Evolutionary conservation across 495 filamentous ascomycete species (phyloP), one percentile per base, ranked within the genome.

Genomic region (Penicillium steckii): DNA sequence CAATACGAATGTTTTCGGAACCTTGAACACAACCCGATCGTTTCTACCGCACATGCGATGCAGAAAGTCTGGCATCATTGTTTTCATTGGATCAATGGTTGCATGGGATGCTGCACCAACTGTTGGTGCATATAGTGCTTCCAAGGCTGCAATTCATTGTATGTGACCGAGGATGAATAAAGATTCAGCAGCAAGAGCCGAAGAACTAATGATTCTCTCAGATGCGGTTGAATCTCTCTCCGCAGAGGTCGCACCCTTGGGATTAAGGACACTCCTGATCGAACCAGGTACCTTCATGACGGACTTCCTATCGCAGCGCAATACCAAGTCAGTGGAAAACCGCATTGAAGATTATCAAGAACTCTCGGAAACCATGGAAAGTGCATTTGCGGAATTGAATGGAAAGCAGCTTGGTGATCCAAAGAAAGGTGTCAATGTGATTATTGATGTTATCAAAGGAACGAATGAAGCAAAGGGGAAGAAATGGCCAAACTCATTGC

Each of bases 91-190:
- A 9, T 72, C 68, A 19, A 71, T 78, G 41, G 66, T 64, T 0
- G 69, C 65, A 0, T 80, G 76, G 66, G 59, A 65, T 44, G 53
- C 67, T 8, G 62, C 68, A 23, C 54, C 75, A 6, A 61, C 65
- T 7, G 60, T 59, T 40, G 73, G 69, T 19, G 38, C 77, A 10
- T 85, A 85, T 60, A 68, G 60, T 38, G 74, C 71, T 0, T 74
- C 78, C 3, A 84, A 84, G 52, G 75, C 70, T n/a, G 81, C 76
- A 0, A 50, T 80, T 2, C 72, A 75, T 62, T 71, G 72, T 74
- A 55, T 12, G 43, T 24, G 29, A 32, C n/a, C n/a, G n/a, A 12
- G 29, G 2, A 2, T 32, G 29, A 32, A 13, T 12, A 9, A 32
- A 3, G 2, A 32, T 1, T 13, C 10, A 12, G 9, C 2, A 12